Conservation (phyloP, 257 asterid species). For the Solanum habrochaites region DNA sequence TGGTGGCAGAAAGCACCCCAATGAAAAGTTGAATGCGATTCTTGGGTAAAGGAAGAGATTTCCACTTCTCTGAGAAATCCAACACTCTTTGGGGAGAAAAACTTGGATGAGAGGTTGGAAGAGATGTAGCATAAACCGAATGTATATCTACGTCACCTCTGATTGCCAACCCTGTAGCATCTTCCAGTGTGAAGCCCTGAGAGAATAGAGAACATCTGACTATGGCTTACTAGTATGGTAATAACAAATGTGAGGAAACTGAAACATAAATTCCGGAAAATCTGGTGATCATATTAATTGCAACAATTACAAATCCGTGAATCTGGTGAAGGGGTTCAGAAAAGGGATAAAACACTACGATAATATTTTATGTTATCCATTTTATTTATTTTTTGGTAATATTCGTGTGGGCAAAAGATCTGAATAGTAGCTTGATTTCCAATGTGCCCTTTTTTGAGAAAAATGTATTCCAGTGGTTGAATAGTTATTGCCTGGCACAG, state of each 20-base stretch:
- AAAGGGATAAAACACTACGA: neutral
- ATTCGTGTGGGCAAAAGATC: neutral
- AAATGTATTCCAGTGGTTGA: neutral
- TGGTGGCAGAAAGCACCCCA: conserved; percentile 94
- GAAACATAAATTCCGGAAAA: neutral
- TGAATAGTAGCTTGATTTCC: neutral
- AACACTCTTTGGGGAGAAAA: conserved; percentile 81
- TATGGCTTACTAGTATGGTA: neutral
- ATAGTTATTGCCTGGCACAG: neutral
- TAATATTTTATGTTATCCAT: neutral
- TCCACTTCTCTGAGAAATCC: conserved; percentile 77
- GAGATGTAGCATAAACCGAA: conserved; percentile 85
- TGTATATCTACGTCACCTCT: conserved; percentile 87
- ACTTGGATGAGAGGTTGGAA: conserved; percentile 95
- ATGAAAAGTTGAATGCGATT: conserved; percentile 56
- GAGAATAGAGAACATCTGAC: conserved; percentile 1
- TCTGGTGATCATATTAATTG: neutral
- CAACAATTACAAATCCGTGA: neutral
- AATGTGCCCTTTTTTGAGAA: neutral
- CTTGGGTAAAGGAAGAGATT: conserved; percentile 35
- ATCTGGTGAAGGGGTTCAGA: neutral
- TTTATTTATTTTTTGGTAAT: neutral
- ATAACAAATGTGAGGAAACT: neutral
- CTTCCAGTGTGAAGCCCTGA: conserved; percentile 95
- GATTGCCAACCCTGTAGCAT: conserved; percentile 90